These are phyloP conservation scores for Mycena alexandri DNA, from an alignment of 768 basidiomycete species.

Conservation along the genomic window DNA sequence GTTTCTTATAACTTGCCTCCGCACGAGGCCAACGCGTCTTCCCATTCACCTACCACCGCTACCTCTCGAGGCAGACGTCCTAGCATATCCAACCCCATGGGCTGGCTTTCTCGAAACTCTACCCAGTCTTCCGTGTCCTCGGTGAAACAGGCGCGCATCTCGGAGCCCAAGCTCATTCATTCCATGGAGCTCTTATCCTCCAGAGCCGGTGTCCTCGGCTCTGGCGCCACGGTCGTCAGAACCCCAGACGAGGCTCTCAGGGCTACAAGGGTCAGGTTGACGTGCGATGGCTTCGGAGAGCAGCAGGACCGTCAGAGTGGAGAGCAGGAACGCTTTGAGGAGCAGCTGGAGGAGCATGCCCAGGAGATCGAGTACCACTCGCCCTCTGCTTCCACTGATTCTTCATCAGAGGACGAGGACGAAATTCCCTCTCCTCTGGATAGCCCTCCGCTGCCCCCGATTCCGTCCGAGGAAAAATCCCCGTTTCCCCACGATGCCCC, in stretches of 20 bases:
- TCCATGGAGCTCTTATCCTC: slow-evolving; percentile 54
- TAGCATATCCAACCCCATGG: slow-evolving; percentile 61
- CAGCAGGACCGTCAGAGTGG: slow-evolving; percentile 16
- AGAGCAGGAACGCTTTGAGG: slow-evolving; percentile 17
- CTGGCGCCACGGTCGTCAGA: slow-evolving; percentile 80
- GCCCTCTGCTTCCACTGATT: slow-evolving; percentile 24
- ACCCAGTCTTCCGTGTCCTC: slow-evolving; percentile 47
- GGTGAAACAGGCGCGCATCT: slow-evolving; percentile 49
- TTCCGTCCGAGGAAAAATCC: slow-evolving; percentile 49
- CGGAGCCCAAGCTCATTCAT: slow-evolving; percentile 60
- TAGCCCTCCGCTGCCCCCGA: slow-evolving; percentile 70
- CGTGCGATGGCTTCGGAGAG: slow-evolving; percentile 43
- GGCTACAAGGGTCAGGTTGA: slow-evolving; percentile 60
- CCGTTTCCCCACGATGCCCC: slow-evolving; percentile 41
- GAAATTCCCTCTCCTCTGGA: slow-evolving; percentile 49
- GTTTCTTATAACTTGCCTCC: slow-evolving; percentile 39
- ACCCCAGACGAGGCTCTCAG: slow-evolving; percentile 85
- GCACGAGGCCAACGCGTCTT: slow-evolving; percentile 36
- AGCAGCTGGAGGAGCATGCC: slow-evolving; percentile 8
- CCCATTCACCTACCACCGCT: slow-evolving; percentile 44
- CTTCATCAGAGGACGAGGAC: slow-evolving; percentile 36
- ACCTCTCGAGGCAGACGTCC: slow-evolving; percentile 49
- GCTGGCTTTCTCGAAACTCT: slow-evolving; percentile 62
- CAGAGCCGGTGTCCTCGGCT: slow-evolving; percentile 69
- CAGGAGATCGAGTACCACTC: slow-evolving; percentile 22